A percentile compares a stretch with the other conserved stretches of the same genome.
Evolutionary conservation across 2,329 filamentous ascomycete genomes (phyloP).

Genomic region (Cladorrhinum sp.): DNA sequence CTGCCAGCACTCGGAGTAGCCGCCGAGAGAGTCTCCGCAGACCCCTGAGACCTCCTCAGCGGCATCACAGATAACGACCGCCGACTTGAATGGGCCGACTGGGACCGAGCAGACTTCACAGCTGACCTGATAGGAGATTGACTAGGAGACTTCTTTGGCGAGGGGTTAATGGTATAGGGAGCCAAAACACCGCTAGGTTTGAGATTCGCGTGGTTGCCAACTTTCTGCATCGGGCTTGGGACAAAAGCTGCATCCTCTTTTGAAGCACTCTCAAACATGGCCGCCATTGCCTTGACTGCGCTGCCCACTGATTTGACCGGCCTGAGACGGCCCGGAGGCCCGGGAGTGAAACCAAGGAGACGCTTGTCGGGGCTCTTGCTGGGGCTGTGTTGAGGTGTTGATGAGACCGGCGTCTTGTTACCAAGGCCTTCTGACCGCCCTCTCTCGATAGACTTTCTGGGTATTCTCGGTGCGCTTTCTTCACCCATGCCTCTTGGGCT

Average conservation of each 20-base stretch:
- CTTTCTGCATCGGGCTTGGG: slow-evolving; percentile 12
- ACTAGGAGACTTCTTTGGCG: slow-evolving; percentile 10
- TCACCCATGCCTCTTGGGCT: neutral
- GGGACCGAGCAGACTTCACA: neutral
- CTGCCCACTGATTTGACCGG: slow-evolving; percentile 29
- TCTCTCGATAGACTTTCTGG: neutral
- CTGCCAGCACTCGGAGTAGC: neutral
- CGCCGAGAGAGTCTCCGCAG: neutral
- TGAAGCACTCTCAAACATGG: slow-evolving; percentile 45
- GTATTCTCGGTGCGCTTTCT: neutral
- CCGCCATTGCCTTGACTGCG: slow-evolving; percentile 49
- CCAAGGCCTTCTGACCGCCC: neutral
- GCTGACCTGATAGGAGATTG: slow-evolving; percentile 1
- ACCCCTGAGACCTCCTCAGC: neutral
- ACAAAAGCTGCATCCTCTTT: slow-evolving; percentile 22
- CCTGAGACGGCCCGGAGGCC: slow-evolving; percentile 10
- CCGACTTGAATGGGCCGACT: slow-evolving; percentile 4
- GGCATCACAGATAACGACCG: neutral
- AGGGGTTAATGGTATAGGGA: slow-evolving; percentile 26
- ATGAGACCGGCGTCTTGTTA: neutral
- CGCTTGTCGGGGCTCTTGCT: slow-evolving; percentile 12
- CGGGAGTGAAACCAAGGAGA: neutral
- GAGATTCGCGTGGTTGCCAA: slow-evolving; percentile 11
- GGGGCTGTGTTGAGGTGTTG: neutral
- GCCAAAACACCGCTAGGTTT: slow-evolving; percentile 27